Conservation (phyloP, 441 rosid genomes). For the Francoa sonchifolia region DNA sequence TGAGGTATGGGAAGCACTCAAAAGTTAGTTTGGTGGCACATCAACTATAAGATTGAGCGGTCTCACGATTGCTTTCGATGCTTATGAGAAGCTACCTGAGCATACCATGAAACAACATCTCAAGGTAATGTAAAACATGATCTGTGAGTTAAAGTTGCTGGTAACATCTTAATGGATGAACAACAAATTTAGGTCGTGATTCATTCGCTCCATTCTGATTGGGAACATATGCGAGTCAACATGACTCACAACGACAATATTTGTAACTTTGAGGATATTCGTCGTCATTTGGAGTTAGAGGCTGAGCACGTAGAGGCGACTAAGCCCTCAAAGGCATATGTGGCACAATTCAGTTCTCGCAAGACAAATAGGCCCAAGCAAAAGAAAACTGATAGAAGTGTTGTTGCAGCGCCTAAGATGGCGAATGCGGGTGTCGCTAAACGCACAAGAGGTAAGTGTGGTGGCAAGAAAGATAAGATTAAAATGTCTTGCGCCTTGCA, state of each 20-base stretch:
- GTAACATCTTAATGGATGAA: background rate
- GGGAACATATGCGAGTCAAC: background rate
- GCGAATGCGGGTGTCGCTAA: background rate
- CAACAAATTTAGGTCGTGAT: background rate
- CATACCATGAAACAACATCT: too few species aligned
- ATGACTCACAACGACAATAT: background rate
- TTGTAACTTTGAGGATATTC: background rate
- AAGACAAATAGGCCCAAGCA: background rate
- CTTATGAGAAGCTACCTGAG: too few species aligned
- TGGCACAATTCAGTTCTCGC: background rate
- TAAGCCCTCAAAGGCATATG: background rate
- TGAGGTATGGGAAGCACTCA: too few species aligned
- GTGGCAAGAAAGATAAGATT: background rate
- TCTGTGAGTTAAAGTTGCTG: background rate
- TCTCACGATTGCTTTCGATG: too few species aligned
- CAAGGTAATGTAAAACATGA: conserved; percentile 3
- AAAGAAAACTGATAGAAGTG: background rate
- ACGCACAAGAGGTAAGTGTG: background rate
- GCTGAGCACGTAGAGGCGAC: background rate
- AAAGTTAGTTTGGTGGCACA: too few species aligned
- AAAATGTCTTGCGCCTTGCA: background rate
- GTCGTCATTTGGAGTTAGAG: background rate
- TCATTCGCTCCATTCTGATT: background rate
- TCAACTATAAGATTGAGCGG: too few species aligned
- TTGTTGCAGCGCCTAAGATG: background rate